Evolutionary conservation across 2,329 filamentous ascomycete species (phyloP), one percentile per base, ranked within the genome.

Genomic region (Decorospora gaudefroyi): DNA sequence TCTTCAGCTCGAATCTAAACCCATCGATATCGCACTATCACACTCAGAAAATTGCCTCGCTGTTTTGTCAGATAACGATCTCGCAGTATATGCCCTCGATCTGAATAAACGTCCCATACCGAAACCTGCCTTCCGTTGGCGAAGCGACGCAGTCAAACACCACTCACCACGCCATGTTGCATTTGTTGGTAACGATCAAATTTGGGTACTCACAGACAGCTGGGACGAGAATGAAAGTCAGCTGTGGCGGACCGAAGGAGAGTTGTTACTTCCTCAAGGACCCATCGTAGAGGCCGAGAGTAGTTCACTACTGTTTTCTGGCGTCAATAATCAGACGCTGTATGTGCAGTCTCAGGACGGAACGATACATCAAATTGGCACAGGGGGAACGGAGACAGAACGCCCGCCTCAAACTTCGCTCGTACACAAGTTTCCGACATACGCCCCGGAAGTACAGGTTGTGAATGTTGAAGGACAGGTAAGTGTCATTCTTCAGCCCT

Each of bases 21-120:
- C 83, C 2, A 73, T 88, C 12, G 90, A 96, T 71, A 82, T 93
- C 37, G 83, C 86, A 0, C 84, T 96, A 55, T 86, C 69, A 3
- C 53, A 54, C 15, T 61, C 63, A 5, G 60, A 57, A 16, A 63
- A 52, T 12, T 52, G 52, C 6, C 78, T 97, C 63, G 89, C 84
- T 3, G 80, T 95, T 6, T 74, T 96, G 13, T 87, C 90, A 57
- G 76, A 80, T 18, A 65, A 73, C 11, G 82, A 81, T 1, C 73
- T 96, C 16, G 80, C 85, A 19, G 50, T 95, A 0, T 95, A 87
- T 61, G 71, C 81, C 9, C 89, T 89, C 77, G 80, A 85, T 18
- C 74, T 83, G 36, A 79, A 80, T 42, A 77, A 77, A n/a, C 77
- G 78, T 12, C 78, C 72, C 6, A 49, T 67, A 11, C 76, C 31